Base-by-base conservation (phyloP, 2,329 filamentous ascomycete species). In the Mariannaea elegans region DNA sequence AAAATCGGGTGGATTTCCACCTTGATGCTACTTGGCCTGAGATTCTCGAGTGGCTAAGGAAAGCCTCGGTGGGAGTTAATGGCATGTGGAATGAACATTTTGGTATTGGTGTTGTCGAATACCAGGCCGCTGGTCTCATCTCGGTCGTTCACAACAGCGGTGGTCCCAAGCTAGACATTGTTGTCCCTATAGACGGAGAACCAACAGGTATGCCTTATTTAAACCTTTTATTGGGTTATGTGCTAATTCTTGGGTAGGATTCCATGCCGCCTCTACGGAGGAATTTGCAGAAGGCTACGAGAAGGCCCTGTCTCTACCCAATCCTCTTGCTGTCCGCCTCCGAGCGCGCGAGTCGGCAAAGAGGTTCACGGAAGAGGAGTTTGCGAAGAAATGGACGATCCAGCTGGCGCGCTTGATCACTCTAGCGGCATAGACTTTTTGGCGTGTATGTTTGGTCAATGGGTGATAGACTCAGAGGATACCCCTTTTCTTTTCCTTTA, bases 11-110 rank as follows among this genome's bases (percentile, higher is more conserved):
- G 41, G 87, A 93, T 57, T 99, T 99, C 74, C 86, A 96, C 64
- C 89, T 93, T 56, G 94, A 99, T 74, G 94, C 93, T 1, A 88
- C 91, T 23, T 99, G 94, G 93, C 87, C 91, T 3, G 87, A 93
- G 67, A 92, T 99, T 52, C 82, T 97, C 9, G 84, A 90, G 29
- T 93, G 92, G 86, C 81, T 98, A 61, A 81, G 87, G 52, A 87
- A 82, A 63, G 89, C 91, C 4, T 94, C 88, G 16, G 86, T 99
- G 2, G 95, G 95, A 48, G 93, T 97, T 27, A 99, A 99, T 70
- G 93, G 91, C 71, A 99, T 99, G 95, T 99, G 95, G 94, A 98
- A 97, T 75, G 95, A 99, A 79, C 95, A 99, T 76, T 99, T 99
- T 74, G 95, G 95, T 19, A 99, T 99, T 59, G 95, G 95, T 1